These are phyloP conservation scores for Neonectria faginata DNA, from an alignment of 2,329 filamentous ascomycete species.

Conservation along the genomic window DNA sequence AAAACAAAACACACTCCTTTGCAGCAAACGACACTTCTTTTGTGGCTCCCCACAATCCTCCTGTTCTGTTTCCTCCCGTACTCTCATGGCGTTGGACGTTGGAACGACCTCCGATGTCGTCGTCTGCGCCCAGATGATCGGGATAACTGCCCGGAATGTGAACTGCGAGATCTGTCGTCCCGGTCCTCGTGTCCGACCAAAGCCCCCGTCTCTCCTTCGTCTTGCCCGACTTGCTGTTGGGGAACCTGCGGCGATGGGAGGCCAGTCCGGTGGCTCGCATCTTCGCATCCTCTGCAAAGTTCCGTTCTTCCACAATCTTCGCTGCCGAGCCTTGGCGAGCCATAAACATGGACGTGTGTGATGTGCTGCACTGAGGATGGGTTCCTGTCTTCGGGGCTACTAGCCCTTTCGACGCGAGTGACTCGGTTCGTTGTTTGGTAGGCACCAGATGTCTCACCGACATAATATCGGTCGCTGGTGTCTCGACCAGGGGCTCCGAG, in stretches of 20 bases:
- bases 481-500: slow-evolving; percentile 23
- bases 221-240: slow-evolving; percentile 4
- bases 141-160: slow-evolving; percentile 48
- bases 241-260: not conserved
- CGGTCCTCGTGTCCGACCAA: slow-evolving; percentile 8
- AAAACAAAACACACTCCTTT: slow-evolving; percentile 18
- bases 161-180: slow-evolving; percentile 25
- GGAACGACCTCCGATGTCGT: slow-evolving; percentile 48
- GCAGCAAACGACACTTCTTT: slow-evolving; percentile 28
- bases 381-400: slow-evolving; percentile 3
- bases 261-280: not conserved
- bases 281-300: not conserved
- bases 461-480: slow-evolving; percentile 49
- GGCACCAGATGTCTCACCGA: slow-evolving; percentile 35
- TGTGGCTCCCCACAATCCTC: slow-evolving; percentile 28
- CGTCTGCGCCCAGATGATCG: slow-evolving; percentile 40
- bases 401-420: slow-evolving; percentile 20
- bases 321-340: not conserved
- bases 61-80: not conserved
- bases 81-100: slow-evolving; percentile 15
- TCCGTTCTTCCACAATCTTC: not conserved
- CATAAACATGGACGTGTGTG: slow-evolving; percentile 45
- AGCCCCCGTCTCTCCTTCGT: slow-evolving; percentile 11
- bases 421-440: slow-evolving; percentile 31
- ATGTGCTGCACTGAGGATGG: slow-evolving; percentile 38